These are phyloP conservation scores for Pleurotus djamor DNA, from an alignment of 768 basidiomycete genomes.

Conservation along the genomic window DNA sequence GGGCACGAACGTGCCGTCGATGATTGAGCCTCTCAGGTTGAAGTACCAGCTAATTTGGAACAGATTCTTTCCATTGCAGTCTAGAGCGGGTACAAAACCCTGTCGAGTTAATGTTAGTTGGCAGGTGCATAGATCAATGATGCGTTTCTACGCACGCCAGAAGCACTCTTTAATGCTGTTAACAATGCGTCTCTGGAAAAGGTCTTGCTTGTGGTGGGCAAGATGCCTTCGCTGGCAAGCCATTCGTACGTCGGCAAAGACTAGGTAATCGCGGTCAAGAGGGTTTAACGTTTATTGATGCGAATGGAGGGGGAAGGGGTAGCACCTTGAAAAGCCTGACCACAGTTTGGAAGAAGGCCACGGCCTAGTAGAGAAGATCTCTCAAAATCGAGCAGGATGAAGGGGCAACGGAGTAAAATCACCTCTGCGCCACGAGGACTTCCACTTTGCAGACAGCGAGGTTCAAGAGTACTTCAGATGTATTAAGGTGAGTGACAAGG, in stretches of 20 bases:
- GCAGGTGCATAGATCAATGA: neutral
- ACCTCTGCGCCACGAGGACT: conserved; percentile 63
- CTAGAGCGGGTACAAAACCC: conserved; percentile 44
- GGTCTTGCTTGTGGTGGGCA: conserved; percentile 55
- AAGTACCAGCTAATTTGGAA: conserved; percentile 52
- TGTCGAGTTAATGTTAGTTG: conserved; percentile 21
- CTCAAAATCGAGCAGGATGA: neutral
- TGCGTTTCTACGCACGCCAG: conserved; percentile 33
- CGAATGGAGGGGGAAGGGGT: neutral
- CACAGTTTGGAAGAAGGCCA: conserved; percentile 63
- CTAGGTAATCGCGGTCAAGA: conserved; percentile 14
- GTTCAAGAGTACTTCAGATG: conserved; percentile 51
- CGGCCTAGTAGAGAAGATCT: conserved; percentile 40
- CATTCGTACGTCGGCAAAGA: conserved; percentile 73
- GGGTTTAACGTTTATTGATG: too few species aligned
- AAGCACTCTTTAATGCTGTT: conserved; percentile 48
- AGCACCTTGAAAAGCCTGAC: conserved; percentile 41
- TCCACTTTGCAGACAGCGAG: conserved; percentile 51
- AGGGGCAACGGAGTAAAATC: neutral
- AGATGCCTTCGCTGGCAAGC: conserved; percentile 69
- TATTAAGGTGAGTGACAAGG: neutral
- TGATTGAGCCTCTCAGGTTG: conserved; percentile 48
- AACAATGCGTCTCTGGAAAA: conserved; percentile 56
- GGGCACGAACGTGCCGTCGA: conserved; percentile 53
- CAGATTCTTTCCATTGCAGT: conserved; percentile 37